These are phyloP conservation scores for Globisporangium irregulare DNA, from an alignment of 352 stramenopile genomes.

Conservation along the genomic window DNA sequence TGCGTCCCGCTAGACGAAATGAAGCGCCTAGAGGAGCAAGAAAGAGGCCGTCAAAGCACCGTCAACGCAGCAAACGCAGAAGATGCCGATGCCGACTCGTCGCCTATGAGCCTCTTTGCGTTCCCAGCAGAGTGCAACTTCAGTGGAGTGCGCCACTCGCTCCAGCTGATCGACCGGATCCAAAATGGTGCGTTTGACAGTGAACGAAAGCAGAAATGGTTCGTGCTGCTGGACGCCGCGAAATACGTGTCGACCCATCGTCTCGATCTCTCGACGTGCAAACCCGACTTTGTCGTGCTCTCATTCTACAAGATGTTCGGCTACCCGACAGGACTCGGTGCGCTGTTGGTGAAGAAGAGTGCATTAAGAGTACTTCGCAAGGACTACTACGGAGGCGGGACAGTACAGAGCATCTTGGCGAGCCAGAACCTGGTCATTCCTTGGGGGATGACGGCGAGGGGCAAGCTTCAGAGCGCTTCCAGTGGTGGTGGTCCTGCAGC, in stretches of 20 bases:
- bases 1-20: slow-evolving; percentile 43
- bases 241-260: slow-evolving; percentile 59
- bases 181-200: slow-evolving; percentile 17
- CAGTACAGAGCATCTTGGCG: slow-evolving; percentile 62
- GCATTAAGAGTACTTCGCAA: slow-evolving; percentile 43
- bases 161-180: slow-evolving; percentile 42
- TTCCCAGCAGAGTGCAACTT: slow-evolving; percentile 83
- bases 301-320: slow-evolving; percentile 88
- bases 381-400: slow-evolving; percentile 61
- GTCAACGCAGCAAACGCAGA: background rate
- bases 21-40: slow-evolving; percentile 28
- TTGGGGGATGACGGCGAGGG: slow-evolving; percentile 19
- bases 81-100: slow-evolving; percentile 3
- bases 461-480: background rate
- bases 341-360: slow-evolving; percentile 47
- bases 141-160: slow-evolving; percentile 47
- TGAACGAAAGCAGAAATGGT: slow-evolving; percentile 23
- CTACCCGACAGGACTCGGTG: slow-evolving; percentile 65
- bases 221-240: slow-evolving; percentile 70
- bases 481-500: slow-evolving; percentile 7
- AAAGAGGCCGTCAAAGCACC: slow-evolving; percentile 1
- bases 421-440: slow-evolving; percentile 34
- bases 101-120: slow-evolving; percentile 47
- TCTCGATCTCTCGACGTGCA: slow-evolving; percentile 43
- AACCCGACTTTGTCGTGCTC: slow-evolving; percentile 63